phyloP scores from a whole-genome alignment of 179 eudicot species.

The Actinidia chinensis region DNA sequence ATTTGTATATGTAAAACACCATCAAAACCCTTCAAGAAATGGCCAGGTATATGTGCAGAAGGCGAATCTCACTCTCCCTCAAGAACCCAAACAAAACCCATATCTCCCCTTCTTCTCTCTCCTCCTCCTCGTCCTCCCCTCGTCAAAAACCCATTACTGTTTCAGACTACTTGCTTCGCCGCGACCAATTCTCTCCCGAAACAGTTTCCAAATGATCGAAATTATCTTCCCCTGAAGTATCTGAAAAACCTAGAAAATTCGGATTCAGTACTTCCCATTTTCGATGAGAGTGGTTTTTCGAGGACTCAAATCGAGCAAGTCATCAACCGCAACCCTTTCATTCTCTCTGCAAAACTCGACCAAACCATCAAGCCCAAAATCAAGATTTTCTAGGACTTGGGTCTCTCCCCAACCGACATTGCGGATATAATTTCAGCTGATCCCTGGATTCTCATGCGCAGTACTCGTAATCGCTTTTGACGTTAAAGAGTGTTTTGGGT shows the following conservation, averaged over 20 bases:
- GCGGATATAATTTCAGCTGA: conserved; percentile 24
- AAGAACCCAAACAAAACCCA: conserved; percentile 16
- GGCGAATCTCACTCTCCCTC: conserved; percentile 9
- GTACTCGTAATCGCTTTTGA: conserved; percentile 21
- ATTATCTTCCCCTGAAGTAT: conserved; percentile 16
- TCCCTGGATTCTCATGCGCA: conserved; percentile 25
- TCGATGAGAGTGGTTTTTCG: conserved; percentile 28
- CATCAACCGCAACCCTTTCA: conserved; percentile 19
- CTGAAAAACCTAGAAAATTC: conserved; percentile 18
- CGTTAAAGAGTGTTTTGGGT: conserved; percentile 34
- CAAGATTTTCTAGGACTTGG: conserved; percentile 32
- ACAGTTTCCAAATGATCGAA: conserved; percentile 28
- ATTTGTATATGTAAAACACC: too few species aligned
- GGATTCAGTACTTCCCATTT: conserved; percentile 19
- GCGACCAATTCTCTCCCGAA: conserved; percentile 34
- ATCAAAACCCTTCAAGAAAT: too few species aligned
- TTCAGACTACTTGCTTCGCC: conserved; percentile 23
- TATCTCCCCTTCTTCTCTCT: conserved; percentile 3
- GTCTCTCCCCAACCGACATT: conserved; percentile 27
- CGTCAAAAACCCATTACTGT: not conserved
- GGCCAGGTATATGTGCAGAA: conserved; percentile 17
- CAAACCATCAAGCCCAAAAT: conserved; percentile 31
- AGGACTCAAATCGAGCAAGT: conserved; percentile 20
- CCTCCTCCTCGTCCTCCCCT: conserved; percentile 20
- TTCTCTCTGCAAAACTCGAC: conserved; percentile 32